phyloP scores from a whole-genome alignment of 2,329 filamentous ascomycete genomes.

The Colletotrichum kahawae region DNA sequence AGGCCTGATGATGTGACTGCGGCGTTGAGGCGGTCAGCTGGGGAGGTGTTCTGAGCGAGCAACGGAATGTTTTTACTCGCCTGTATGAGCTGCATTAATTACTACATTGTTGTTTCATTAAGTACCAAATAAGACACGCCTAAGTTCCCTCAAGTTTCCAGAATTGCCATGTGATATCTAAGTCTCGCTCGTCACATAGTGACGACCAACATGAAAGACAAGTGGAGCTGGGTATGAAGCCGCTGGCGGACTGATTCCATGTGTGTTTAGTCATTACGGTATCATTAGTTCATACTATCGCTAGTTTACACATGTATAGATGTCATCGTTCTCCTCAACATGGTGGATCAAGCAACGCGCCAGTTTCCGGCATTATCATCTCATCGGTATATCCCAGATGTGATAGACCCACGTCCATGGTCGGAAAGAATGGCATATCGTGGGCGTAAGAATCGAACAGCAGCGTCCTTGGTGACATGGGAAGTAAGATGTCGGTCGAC shows the following conservation, averaged over 20 bases:
- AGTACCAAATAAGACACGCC: no score
- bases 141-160: no score
- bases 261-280: not conserved
- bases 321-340: not conserved
- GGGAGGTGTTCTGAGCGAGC: not conserved
- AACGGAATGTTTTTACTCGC: not conserved
- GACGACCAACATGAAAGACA: no score
- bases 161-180: no score
- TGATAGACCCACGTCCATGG: slow-evolving; percentile 24
- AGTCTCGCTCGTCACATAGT: no score
- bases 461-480: slow-evolving; percentile 26
- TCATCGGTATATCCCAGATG: slow-evolving; percentile 6
- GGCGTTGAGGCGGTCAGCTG: not conserved
- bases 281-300: not conserved
- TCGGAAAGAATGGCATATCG: slow-evolving; percentile 26
- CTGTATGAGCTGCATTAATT: not conserved
- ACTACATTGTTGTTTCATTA: no score
- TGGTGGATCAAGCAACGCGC: not conserved
- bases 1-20: not conserved
- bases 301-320: not conserved
- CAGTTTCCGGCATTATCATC: not conserved
- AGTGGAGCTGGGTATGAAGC: no score
- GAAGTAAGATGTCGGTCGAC: slow-evolving; percentile 19
- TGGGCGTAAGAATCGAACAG: slow-evolving; percentile 26
- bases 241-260: fast-evolving